Conservation (phyloP, 352 stramenopile genomes). For the Globisporangium paddicum region DNA sequence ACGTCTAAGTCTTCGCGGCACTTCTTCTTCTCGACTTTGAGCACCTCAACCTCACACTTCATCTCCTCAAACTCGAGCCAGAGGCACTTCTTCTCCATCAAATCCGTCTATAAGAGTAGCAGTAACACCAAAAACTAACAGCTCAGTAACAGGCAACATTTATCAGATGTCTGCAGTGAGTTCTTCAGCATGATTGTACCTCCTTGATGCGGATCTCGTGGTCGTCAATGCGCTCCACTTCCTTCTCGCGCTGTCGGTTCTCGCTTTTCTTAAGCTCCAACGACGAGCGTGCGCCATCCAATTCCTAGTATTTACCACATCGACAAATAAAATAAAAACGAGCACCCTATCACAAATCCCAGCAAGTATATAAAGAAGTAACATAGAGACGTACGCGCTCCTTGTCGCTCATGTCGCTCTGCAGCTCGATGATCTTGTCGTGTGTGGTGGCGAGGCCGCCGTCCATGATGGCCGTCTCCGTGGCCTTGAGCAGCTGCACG, state of each 20-base stretch:
- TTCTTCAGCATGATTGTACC: no score
- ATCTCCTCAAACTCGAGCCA: constrained; percentile 84
- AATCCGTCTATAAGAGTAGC: constrained; percentile 34
- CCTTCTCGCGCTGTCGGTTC: constrained; percentile 72
- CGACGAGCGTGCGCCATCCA: constrained; percentile 53
- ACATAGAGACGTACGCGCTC: constrained; percentile 45
- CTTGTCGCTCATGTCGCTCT: constrained; percentile 70
- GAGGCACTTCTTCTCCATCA: constrained; percentile 86
- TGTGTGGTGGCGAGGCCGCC: constrained; percentile 68
- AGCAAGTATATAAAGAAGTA: not conserved
- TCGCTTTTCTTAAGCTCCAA: constrained; percentile 85
- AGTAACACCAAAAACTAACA: not conserved
- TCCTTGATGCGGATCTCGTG: constrained; percentile 78
- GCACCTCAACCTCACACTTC: constrained; percentile 56
- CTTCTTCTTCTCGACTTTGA: constrained; percentile 63
- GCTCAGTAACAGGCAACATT: no score
- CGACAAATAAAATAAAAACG: not conserved
- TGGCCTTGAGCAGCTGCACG: constrained; percentile 71
- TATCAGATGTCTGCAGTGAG: no score
- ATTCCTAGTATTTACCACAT: constrained; percentile 29
- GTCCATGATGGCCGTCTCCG: constrained; percentile 68
- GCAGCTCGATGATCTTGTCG: constrained; percentile 74
- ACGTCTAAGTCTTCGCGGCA: constrained; percentile 73
- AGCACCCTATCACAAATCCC: not conserved
- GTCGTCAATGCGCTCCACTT: constrained; percentile 81